These are phyloP conservation scores for Cucurbita pepo DNA, from an alignment of 306 rosid genomes.

Conservation along the genomic window DNA sequence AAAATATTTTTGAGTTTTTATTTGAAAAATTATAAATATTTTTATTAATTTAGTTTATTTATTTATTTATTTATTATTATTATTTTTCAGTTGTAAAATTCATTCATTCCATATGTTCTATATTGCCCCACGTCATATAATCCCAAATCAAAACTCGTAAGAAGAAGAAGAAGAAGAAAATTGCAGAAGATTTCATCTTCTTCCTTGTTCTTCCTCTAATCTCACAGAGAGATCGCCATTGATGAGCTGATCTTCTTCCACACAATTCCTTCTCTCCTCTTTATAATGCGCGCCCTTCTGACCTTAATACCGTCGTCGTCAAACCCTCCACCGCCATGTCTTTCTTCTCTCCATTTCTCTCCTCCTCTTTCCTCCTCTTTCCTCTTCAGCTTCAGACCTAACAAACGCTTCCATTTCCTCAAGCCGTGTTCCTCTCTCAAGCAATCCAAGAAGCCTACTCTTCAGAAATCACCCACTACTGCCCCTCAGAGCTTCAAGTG, in stretches of 20 bases:
- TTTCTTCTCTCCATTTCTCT: slow-evolving; percentile 20
- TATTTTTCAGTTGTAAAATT: background rate
- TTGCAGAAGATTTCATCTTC: background rate
- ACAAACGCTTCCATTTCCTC: slow-evolving; percentile 38
- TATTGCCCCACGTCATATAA: background rate
- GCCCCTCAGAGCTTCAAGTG: slow-evolving; percentile 44
- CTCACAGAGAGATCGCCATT: background rate
- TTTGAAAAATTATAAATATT: too few species aligned
- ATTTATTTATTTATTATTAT: too few species aligned
- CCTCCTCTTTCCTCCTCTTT: slow-evolving; percentile 17
- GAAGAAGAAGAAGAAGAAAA: background rate
- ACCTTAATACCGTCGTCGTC: slow-evolving; percentile 19
- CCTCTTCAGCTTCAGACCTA: slow-evolving; percentile 33
- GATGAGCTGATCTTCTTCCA: background rate
- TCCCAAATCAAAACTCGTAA: background rate
- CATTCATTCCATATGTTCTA: background rate
- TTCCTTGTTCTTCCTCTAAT: background rate
- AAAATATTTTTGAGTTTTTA: too few species aligned
- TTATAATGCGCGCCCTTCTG: slow-evolving; percentile 51
- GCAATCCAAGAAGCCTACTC: slow-evolving; percentile 45
- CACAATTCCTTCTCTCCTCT: background rate
- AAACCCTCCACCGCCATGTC: slow-evolving; percentile 25
- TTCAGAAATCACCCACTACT: slow-evolving; percentile 31
- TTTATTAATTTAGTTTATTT: too few species aligned
- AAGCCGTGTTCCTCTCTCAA: slow-evolving; percentile 64